A percentile compares a stretch with the other conserved stretches of the same genome.
These are phyloP conservation scores for Podila verticillata DNA, from an alignment of 192 early-diverging fungal genomes.

Conservation along the genomic window DNA sequence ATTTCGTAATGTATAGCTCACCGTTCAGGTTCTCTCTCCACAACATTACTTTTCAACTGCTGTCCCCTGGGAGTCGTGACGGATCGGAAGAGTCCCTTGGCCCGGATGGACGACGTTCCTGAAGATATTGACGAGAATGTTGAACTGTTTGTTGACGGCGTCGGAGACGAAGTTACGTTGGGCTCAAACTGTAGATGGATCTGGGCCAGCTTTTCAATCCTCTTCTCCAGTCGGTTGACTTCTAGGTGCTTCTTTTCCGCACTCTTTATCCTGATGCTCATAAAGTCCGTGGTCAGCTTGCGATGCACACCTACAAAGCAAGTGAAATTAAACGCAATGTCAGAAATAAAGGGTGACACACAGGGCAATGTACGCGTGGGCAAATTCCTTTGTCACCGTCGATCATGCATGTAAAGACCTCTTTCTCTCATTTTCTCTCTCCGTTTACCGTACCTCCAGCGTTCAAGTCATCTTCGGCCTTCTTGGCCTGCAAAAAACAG, in stretches of 20 bases:
- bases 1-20: no score
- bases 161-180: constrained; percentile 6
- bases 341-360: no score
- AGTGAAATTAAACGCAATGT: neutral
- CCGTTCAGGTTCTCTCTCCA: neutral
- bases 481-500: constrained; percentile 54
- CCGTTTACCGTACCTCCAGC: constrained; percentile 43
- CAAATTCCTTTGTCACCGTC: no score
- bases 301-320: constrained; percentile 53
- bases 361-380: no score
- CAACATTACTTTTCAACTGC: constrained; percentile 47
- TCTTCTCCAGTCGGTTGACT: constrained; percentile 76
- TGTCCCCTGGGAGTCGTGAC: constrained; percentile 40
- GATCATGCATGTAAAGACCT: no score
- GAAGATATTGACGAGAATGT: constrained; percentile 29
- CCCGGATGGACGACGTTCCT: constrained; percentile 26
- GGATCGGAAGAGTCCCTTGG: constrained; percentile 43
- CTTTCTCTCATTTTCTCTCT: neutral
- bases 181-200: constrained; percentile 19
- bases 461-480: constrained; percentile 53
- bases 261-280: constrained; percentile 58
- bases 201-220: constrained; percentile 72
- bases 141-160: constrained; percentile 9
- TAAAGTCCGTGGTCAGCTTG: constrained; percentile 61
- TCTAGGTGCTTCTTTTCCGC: constrained; percentile 71